Evolutionary conservation across 352 stramenopile genomes (phyloP), one percentile per base, ranked within the genome.

Genomic region (Phytopythium montanum): DNA sequence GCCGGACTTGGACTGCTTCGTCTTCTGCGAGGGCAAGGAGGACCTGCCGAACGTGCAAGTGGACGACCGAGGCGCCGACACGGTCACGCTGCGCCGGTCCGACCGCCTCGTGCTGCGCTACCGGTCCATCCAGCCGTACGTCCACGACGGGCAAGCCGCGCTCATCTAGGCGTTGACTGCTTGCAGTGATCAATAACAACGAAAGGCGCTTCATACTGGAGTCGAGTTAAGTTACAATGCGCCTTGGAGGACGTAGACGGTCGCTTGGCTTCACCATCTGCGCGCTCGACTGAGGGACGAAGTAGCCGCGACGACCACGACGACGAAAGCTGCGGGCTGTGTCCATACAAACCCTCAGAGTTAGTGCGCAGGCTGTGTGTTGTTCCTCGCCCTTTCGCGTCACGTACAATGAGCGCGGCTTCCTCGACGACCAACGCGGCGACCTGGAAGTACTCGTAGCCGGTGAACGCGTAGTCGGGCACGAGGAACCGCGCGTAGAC

Each of bases 71-170:
- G 85, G 85, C 26, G 65, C 72, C 26, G 81, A 89, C 34, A 83
- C 77, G 56, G 69, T 93, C 31, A 72, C 76, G 5, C 74, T 92
- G 44, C 81, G 74, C 42, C 61, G 78, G 14, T 51, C 64, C 13
- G 80, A 93, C 70, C 81, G 83, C 29, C 80, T 90, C 56, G 81
- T 93, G 28, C 60, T 93, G 54, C 81, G 85, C 42, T 95, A 95
- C 50, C 74, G 76, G 21, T 74, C 69, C 7, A 65, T 91, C 29
- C 67, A 86, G 42, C 59, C 60, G 16, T 70, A 91, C 39, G 79
- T 95, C 4, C 64, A 87, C 60, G 68, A 77, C 8, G 81, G 81
- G 5, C 59, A 77, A 18, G 71, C 92, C 19, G 68, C 66, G 29
- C 66, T 95, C 42, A 76, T 79, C 54, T 79, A 75, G n/a, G n/a